These are phyloP conservation scores for Podospora anserina DNA, from an alignment of 495 filamentous ascomycete genomes.

Conservation along the genomic window DNA sequence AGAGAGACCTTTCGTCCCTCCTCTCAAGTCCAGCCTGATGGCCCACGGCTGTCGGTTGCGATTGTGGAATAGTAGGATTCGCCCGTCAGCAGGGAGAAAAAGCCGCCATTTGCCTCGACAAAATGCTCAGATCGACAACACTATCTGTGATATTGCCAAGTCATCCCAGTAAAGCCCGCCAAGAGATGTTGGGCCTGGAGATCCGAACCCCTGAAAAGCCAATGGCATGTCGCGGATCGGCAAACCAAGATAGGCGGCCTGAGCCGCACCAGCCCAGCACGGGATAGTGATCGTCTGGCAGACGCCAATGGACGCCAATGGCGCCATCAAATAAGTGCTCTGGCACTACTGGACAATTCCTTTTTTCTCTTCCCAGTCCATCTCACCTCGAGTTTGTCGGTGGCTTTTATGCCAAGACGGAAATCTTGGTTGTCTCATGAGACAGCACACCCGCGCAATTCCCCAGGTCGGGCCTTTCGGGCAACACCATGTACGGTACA, in stretches of 20 bases:
- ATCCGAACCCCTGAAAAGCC: neutral
- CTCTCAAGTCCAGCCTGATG: neutral
- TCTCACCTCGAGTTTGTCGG: neutral
- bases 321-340: neutral
- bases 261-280: neutral
- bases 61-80: neutral
- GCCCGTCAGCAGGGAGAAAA: neutral
- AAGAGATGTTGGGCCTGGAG: conserved; percentile 1
- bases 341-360: neutral
- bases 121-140: neutral
- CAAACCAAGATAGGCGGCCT: neutral
- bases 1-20: neutral
- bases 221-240: neutral
- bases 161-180: conserved; percentile 4
- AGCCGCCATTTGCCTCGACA: neutral
- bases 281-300: neutral
- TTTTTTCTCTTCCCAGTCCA: neutral
- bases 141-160: conserved; percentile 8
- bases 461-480: conserved; percentile 9
- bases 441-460: neutral
- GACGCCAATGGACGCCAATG: neutral
- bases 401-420: conserved; percentile 3
- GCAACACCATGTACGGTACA: conserved; percentile 4
- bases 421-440: conserved; percentile 1
- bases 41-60: neutral